Percentiles rank a stretch among this genome's conserved stretches.
phyloP scores from a whole-genome alignment of 2,329 filamentous ascomycete species.

The Ascochyta fabae region DNA sequence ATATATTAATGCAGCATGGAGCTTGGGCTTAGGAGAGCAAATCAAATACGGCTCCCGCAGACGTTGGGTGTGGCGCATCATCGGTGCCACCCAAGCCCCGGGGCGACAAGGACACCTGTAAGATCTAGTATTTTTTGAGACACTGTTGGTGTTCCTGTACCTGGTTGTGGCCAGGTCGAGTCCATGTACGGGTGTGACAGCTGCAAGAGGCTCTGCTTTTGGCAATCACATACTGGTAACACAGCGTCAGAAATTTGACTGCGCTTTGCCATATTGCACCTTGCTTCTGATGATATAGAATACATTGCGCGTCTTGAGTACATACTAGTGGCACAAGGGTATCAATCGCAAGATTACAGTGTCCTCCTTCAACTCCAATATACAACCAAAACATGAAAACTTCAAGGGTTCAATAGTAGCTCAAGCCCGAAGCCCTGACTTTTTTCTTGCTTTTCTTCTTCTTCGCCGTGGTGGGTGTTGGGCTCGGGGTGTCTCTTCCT shows the following conservation, averaged over 20 bases:
- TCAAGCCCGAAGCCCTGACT: constrained; percentile 33
- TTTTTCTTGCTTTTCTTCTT: constrained; percentile 38
- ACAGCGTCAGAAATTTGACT: constrained; percentile 5
- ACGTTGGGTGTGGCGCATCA: constrained; percentile 53
- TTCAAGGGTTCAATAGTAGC: constrained; percentile 31
- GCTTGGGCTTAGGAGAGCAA: constrained; percentile 7
- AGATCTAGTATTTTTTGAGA: constrained; percentile 19
- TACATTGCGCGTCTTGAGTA: constrained; percentile 1
- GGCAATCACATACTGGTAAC: constrained; percentile 10
- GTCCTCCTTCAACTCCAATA: not conserved
- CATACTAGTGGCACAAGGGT: constrained; percentile 12
- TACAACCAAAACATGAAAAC: not conserved
- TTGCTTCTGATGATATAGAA: not conserved
- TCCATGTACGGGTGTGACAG: constrained; percentile 20
- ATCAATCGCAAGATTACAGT: constrained; percentile 8
- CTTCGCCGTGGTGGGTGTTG: constrained; percentile 22
- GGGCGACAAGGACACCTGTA: constrained; percentile 59
- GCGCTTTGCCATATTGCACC: not conserved
- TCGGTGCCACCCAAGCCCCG: constrained; percentile 51
- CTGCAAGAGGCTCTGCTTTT: constrained; percentile 14
- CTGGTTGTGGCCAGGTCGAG: constrained; percentile 13
- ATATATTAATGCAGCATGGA: constrained; percentile 7
- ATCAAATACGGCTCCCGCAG: constrained; percentile 46
- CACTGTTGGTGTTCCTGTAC: constrained; percentile 21
- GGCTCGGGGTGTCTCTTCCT: constrained; percentile 16